Evolutionary conservation across 129 eudicot species (phyloP), one percentile per base, ranked within the genome.

Genomic region (Dittrichia graveolens): DNA sequence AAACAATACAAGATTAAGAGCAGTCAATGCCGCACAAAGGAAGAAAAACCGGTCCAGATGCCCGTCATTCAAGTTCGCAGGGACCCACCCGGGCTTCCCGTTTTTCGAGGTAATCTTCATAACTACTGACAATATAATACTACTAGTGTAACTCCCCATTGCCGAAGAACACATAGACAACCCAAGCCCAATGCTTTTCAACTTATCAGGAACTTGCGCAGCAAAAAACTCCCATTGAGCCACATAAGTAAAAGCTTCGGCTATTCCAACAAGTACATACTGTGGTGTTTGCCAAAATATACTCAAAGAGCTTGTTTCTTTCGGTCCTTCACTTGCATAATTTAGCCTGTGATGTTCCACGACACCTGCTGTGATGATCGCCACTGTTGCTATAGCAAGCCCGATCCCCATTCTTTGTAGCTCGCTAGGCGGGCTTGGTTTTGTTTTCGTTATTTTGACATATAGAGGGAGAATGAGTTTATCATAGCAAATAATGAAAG

Each of bases 241-340:
- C 16, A 88, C 95, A 38, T 85, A 85, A 24, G 83, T 81, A 71
- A 88, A 85, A 10, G 90, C 88, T 55, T 88, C 95, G 2, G 95
- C 83, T 18, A 88, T 70, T 14, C 95, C 90, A 45, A 85, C 90
- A 5, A 88, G 84, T 39, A 88, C 90, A 34, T 82, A 88, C 34
- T 85, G 90, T 38, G 95, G 95, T 3, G 83, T 78, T 72, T 85
- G 94, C 90, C 94, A 87, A 59, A 84, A 84, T 16, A 87, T 84
- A 48, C 87, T 87, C 24, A 87, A 41, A 9, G 87, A 75, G 53
- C 89, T 84, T 24, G 82, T 80, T 39, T 87, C 93, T 41, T 75
- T 68, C 6, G 75, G 83, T 10, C 85, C 78, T 48, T 55, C 68
- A 53, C 77, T 68, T 5, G 86, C 86, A 43, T 80, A 78, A 31